Evolutionary conservation across 768 basidiomycete species (phyloP), one percentile per base, ranked within the genome.

Genomic region (Pisolithus sp.): DNA sequence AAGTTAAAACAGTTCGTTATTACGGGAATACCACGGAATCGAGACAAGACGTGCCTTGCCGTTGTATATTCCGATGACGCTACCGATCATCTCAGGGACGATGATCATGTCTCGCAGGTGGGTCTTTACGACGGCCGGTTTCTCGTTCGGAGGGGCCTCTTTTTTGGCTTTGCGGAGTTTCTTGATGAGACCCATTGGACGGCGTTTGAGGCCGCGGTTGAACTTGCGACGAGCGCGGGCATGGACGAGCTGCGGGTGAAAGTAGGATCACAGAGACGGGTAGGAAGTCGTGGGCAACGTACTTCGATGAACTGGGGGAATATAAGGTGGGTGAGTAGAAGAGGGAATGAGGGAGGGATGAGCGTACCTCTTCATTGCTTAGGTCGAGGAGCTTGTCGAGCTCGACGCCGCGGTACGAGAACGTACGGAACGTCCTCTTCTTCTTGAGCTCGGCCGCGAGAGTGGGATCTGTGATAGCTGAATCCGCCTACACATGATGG

Each of bases 71-170:
- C 96, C 96, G 57, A 97, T 85, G 59, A 98, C 91, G 64, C 84
- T 87, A 56, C 96, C 96, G 73, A 99, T 97, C 96, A 99, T 98
- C 79, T 99, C 96, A 46, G 96, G 96, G 54, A 99, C 96, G 73
- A 99, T 86, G 73, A 98, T 95, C 96, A 99, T 98, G 76, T 98
- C 86, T 65, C 96, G 92, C 62, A 99, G 80, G 74, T 99, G 96
- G 52, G 96, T 99, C 82, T 98, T 99, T 67, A 99, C 95, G 62
- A 93, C 89, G 48, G 92, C 81, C 53, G 96, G 96, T 80, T 99
- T 98, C 77, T 98, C 94, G 75, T 97, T 96, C 61, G 95, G 90
- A 52, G 83, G 89, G n/a, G 93, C 93, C 73, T 97, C 93, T 78
- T 95, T 98, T 84, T 99, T 99, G 53, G 96, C 92, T 75, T 96